Evolutionary conservation across 2,329 filamentous ascomycete genomes (phyloP).

Genomic region (Pseudocercospora vitis): DNA sequence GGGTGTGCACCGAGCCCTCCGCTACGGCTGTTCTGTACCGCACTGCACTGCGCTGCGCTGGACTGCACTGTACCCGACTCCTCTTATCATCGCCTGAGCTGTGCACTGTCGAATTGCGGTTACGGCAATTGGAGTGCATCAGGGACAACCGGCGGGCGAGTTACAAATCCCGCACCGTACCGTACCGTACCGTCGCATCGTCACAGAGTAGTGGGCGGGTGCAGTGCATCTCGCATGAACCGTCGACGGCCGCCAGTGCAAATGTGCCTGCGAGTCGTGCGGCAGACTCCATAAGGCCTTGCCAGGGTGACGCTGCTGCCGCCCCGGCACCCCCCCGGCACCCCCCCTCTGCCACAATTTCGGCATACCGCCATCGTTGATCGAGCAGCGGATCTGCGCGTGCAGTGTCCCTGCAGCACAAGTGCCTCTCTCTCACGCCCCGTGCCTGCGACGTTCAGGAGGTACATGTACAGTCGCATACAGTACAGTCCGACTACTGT

Average conservation of each 20-base stretch:
- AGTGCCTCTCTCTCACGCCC: too few species aligned
- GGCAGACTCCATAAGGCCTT: not conserved
- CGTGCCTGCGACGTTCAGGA: too few species aligned
- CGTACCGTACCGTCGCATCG: too few species aligned
- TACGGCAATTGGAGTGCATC: too few species aligned
- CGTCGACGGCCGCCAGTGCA: not conserved
- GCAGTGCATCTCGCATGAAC: not conserved
- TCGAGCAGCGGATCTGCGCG: not conserved
- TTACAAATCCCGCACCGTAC: not conserved
- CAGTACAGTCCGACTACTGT: too few species aligned
- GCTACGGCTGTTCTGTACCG: not conserved
- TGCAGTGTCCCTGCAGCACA: not conserved
- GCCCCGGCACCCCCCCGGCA: too few species aligned
- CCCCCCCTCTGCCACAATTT: not conserved
- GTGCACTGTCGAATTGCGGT: too few species aligned
- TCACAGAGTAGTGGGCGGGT: not conserved
- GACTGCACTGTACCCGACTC: not conserved
- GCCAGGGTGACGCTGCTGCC: not conserved
- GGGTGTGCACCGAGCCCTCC: too few species aligned
- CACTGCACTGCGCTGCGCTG: too few species aligned
- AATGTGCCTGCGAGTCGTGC: not conserved
- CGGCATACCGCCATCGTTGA: not conserved
- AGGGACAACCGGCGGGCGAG: too few species aligned
- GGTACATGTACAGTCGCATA: too few species aligned
- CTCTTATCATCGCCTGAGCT: not conserved